Conservation (phyloP, 2,329 filamentous ascomycete genomes). For the Biscogniauxia sp. region DNA sequence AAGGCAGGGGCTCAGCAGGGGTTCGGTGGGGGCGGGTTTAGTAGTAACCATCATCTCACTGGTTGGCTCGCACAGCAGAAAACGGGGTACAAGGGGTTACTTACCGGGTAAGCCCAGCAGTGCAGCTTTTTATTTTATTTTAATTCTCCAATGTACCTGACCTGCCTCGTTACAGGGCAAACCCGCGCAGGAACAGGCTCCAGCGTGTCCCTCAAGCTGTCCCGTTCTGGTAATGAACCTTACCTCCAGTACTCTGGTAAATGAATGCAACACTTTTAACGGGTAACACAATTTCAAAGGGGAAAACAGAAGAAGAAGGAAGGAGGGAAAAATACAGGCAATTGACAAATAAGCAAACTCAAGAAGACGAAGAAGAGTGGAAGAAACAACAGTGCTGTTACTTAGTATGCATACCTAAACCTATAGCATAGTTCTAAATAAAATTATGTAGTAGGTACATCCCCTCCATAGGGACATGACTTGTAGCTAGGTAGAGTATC, state of each 20-base stretch:
- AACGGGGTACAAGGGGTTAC: background rate
- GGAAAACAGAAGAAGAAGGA: background rate
- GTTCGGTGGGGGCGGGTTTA: background rate
- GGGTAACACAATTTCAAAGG: background rate
- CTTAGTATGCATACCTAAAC: no score
- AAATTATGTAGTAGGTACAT: no score
- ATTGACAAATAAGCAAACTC: no score
- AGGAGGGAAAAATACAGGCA: background rate
- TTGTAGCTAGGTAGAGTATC: no score
- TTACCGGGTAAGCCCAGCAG: background rate
- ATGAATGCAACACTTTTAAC: background rate
- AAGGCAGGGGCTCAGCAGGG: background rate
- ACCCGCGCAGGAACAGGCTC: background rate
- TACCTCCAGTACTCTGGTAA: background rate
- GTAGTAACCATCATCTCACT: background rate
- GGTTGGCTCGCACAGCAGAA: background rate
- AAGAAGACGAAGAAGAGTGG: no score
- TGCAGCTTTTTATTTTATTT: background rate
- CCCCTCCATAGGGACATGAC: no score
- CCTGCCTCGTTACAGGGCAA: background rate
- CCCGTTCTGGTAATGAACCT: background rate
- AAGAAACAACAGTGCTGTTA: no score
- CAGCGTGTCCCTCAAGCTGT: background rate
- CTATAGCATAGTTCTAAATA: no score
- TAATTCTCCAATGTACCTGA: background rate